These are phyloP conservation scores for Draba incana DNA, from an alignment of 345 rosid genomes.

Conservation along the genomic window DNA sequence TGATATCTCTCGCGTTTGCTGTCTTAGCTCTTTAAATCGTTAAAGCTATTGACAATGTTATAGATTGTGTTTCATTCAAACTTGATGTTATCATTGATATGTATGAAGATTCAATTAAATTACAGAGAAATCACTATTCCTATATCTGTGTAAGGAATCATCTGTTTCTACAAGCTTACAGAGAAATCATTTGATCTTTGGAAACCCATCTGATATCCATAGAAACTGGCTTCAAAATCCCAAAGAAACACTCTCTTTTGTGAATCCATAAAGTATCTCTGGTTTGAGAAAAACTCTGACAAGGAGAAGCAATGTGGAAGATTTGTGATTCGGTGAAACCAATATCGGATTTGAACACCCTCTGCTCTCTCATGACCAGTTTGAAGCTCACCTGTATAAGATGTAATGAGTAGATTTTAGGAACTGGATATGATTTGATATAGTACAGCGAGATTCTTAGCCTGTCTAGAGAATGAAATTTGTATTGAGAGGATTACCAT, in stretches of 20 bases:
- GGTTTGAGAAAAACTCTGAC: conserved; percentile 13
- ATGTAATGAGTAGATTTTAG: conserved; percentile 12
- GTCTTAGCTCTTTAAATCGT: conserved; percentile 49
- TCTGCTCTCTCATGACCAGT: conserved; percentile 12
- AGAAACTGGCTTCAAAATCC: conserved; percentile 8
- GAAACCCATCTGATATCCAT: conserved; percentile 18
- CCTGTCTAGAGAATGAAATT: not conserved
- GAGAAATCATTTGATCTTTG: conserved; percentile 6
- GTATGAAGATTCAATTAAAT: conserved; percentile 22
- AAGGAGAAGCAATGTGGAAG: conserved; percentile 8
- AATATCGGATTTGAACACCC: not conserved
- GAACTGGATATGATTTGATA: conserved; percentile 2
- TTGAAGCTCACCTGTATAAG: conserved; percentile 16
- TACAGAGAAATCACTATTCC: conserved; percentile 30
- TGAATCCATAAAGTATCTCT: conserved; percentile 16
- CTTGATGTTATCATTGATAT: conserved; percentile 8
- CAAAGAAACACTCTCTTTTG: conserved; percentile 16
- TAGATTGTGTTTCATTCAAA: conserved; percentile 19
- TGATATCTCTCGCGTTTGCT: conserved; percentile 75
- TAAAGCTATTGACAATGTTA: conserved; percentile 5
- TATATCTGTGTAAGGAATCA: conserved; percentile 1
- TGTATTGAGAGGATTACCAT: conserved; percentile 33
- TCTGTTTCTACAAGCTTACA: conserved; percentile 34
- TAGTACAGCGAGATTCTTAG: not conserved
- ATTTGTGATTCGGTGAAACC: conserved; percentile 12